Base-by-base conservation (phyloP, 139 green algal species). In the Chlorella sp. region DNA sequence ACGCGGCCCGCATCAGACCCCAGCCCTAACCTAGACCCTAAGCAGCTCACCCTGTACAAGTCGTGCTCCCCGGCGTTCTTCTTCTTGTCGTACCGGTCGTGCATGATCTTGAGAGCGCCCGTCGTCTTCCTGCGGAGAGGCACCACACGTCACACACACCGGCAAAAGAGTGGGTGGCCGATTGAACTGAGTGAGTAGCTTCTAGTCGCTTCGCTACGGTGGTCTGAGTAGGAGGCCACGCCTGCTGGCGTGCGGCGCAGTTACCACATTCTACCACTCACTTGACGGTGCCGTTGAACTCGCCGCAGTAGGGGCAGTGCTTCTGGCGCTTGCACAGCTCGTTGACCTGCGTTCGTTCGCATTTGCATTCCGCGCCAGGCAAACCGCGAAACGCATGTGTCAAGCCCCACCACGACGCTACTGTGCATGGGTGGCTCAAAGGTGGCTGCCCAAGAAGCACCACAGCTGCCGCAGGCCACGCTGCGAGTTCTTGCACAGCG, bases 41-140 rank as follows among this genome's bases (percentile, higher is more conserved):
- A 30, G 34, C 35, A 35, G 34, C 55, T n/a, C n/a, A 79, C 71
- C 80, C 77, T 80, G 73, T 83, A 80, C 29, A 66, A 31, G 29
- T 86, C 75, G 32, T 80, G 61, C 59, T 74, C 26, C 30, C 35
- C 20, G 35, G 65, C 73, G 51, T 83, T 77, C 64, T 93, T 87
- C 75, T 97, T 97, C 31, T 35, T 26, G 42, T 72, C 67, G 75
- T 93, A 98, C 71, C 87, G 88, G 71, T 98, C 93, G 77, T 99
- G 95, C 6, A 97, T 59, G 31, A 98, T 92, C 84, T 95, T 94
- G 31, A 97, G 76, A n/a, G 50, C 83, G 24, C 87, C 87, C 0
- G 86, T 82, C 0, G 82, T 81, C 82, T 96, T 97, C 77, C 87
- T 90, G 82, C 62, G 24, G 23, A 55, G 10, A 55, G n/a, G n/a